Evolutionary conservation across 2,329 filamentous ascomycete species (phyloP).

Genomic region (Diaporthe humulicola): DNA sequence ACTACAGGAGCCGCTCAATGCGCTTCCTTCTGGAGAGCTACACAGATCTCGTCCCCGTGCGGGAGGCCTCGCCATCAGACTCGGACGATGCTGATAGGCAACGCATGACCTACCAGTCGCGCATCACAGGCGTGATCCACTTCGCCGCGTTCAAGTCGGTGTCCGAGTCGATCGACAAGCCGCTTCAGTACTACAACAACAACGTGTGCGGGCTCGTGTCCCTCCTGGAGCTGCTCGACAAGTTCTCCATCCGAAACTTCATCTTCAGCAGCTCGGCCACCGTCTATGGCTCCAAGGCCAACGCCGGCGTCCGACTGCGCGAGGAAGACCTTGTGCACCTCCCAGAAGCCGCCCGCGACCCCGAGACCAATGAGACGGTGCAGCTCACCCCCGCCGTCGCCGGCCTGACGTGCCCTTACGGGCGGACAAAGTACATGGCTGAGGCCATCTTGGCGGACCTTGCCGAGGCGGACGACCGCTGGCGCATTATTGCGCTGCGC

Average conservation of each 20-base stretch:
- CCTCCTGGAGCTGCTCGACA: conserved; percentile 68
- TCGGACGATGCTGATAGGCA: conserved; percentile 33
- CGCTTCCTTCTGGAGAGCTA: conserved; percentile 54
- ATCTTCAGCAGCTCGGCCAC: conserved; percentile 78
- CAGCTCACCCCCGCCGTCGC: conserved; percentile 54
- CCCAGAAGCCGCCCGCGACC: conserved; percentile 57
- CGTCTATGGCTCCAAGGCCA: conserved; percentile 71
- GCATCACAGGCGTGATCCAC: conserved; percentile 75
- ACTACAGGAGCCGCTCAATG: conserved; percentile 55
- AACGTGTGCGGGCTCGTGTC: conserved; percentile 75
- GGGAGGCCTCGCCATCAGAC: conserved; percentile 2
- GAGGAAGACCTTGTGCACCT: conserved; percentile 70
- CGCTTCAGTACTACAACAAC: conserved; percentile 76
- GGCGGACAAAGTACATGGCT: conserved; percentile 76
- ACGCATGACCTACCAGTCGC: conserved; percentile 52
- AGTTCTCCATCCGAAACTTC: conserved; percentile 73
- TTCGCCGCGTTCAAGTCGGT: conserved; percentile 78
- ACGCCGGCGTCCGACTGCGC: conserved; percentile 63
- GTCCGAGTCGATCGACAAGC: conserved; percentile 71
- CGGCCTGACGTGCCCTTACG: conserved; percentile 75
- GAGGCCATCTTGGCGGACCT: conserved; percentile 76
- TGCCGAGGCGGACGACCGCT: conserved; percentile 70
- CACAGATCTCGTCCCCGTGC: conserved; percentile 43
- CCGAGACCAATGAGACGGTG: conserved; percentile 49
- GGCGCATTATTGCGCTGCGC: conserved; percentile 73